phyloP scores from a whole-genome alignment of 805 yeast genomes.

The Spathaspora sp. region DNA sequence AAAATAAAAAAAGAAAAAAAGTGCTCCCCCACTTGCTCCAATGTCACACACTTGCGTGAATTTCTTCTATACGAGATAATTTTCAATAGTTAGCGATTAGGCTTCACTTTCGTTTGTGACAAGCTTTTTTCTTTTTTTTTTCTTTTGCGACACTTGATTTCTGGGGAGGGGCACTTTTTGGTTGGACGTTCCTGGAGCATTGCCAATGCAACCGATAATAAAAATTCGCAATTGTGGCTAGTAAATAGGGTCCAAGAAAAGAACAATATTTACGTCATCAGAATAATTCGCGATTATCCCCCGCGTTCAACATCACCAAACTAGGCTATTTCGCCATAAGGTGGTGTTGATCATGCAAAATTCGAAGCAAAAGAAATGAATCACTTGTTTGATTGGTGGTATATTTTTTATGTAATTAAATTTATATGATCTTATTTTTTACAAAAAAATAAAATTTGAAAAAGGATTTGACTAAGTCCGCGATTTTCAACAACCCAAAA shows the following conservation, averaged over 20 bases:
- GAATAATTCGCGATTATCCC: not conserved
- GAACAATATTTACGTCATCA: too few relatives aligned
- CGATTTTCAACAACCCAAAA: not conserved
- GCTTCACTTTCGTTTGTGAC: not conserved
- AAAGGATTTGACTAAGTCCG: not conserved
- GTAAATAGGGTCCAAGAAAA: not conserved
- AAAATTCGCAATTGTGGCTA: not conserved
- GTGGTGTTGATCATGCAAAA: not conserved
- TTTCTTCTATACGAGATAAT: not conserved
- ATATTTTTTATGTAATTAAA: not conserved
- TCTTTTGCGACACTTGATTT: not conserved
- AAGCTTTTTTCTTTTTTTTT: not conserved
- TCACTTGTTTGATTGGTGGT: not conserved
- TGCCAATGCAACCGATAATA: not conserved
- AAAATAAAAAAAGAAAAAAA: not conserved
- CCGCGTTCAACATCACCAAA: not conserved
- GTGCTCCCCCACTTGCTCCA: not conserved
- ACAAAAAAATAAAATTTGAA: not conserved
- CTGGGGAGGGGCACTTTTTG: not conserved
- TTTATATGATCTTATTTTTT: not conserved
- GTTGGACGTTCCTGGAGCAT: not conserved
- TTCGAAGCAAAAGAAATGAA: not conserved
- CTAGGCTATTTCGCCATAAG: not conserved
- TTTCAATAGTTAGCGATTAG: not conserved
- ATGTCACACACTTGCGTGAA: not conserved